A percentile compares a stretch with the other conserved stretches of the same genome.
Conservation (phyloP, 164 flowering plant genomes). For the Aristolochia californica region DNA sequence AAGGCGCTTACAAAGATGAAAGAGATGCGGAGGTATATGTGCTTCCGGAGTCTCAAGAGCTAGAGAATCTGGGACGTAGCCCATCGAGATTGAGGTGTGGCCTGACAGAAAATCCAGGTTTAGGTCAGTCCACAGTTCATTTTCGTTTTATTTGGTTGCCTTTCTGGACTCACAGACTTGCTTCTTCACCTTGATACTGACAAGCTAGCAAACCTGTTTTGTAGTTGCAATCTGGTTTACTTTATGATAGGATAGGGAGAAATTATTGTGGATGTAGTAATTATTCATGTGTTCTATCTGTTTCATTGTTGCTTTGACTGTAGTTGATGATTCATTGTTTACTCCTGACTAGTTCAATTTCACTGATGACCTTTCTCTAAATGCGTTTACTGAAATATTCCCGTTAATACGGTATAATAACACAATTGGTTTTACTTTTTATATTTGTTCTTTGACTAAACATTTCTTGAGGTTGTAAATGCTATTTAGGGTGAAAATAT, state of each 20-base stretch:
- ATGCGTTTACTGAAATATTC: too few relatives aligned
- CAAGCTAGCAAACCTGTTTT: background rate
- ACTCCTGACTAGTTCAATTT: too few relatives aligned
- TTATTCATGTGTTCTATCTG: background rate
- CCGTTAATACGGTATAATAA: too few relatives aligned
- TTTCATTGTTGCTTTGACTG: background rate
- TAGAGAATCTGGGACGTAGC: slow-evolving; percentile 21
- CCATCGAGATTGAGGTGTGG: slow-evolving; percentile 41
- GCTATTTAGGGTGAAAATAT: too few relatives aligned
- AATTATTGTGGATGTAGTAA: background rate
- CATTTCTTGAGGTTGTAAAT: too few relatives aligned
- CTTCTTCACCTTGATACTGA: background rate
- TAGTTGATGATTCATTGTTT: too few relatives aligned
- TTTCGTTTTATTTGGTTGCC: background rate
- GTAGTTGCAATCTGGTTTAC: slow-evolving; percentile 5
- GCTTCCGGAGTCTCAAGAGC: slow-evolving; percentile 32
- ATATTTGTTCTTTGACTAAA: too few relatives aligned
- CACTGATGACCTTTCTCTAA: background rate
- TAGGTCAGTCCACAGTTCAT: slow-evolving; percentile 41
- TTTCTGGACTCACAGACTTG: background rate
- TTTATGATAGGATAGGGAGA: too few relatives aligned
- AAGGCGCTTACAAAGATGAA: slow-evolving; percentile 23
- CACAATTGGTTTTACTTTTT: too few relatives aligned
- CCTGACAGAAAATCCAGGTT: slow-evolving; percentile 62
- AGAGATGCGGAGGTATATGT: slow-evolving; percentile 22